Base-by-base conservation (phyloP, 2,329 filamentous ascomycete species). In the Aspergillus thermomutatus region DNA sequence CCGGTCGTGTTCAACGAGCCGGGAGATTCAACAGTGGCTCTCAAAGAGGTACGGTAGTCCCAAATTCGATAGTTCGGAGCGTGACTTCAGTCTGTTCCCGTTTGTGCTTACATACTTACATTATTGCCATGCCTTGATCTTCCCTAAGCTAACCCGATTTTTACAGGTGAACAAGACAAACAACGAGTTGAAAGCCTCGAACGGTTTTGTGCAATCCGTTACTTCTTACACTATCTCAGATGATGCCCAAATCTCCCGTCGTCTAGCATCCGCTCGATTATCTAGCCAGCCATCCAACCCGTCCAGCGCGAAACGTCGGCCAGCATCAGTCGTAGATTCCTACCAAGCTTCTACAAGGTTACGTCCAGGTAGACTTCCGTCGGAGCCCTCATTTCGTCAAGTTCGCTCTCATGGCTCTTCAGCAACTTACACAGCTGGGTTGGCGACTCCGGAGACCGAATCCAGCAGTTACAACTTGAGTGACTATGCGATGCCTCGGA, bases 1-100 rank as follows among this genome's bases (percentile, higher is more conserved):
- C 77, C 83, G 7, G 81, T 85, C n/a, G 77, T 81, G 37, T 88
- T 88, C 60, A 79, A 82, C 55, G 87, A 89, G 70, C 80, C 83
- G 3, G 84, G 88, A 53, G 79, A 85, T 65, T 76, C 82, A 21
- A 71, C 76, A 26, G 73, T 80, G 55, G 80, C 82, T 56, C 68
- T 85, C 31, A 76, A 79, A 62, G 79, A 83, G 77, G 83, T 85
- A 77, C 55, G 78, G 69, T 47, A 23, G 66, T 72, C 25, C 54
- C 8, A n/a, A 19, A 21, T 45, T 37, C 28, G 17, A 47, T 11
- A 23, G 9, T 3, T 48, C 21, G 14, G 31, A 34, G 19, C 23
- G 23, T 46, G 17, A 11, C 31, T 26, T 14, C 14, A 31, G 5
- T 3, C 28, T 34, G 31, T 34, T 34, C 49, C 46, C 19, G 25